phyloP scores from a whole-genome alignment of 2,329 filamentous ascomycete genomes.

The Talaromyces sp. region DNA sequence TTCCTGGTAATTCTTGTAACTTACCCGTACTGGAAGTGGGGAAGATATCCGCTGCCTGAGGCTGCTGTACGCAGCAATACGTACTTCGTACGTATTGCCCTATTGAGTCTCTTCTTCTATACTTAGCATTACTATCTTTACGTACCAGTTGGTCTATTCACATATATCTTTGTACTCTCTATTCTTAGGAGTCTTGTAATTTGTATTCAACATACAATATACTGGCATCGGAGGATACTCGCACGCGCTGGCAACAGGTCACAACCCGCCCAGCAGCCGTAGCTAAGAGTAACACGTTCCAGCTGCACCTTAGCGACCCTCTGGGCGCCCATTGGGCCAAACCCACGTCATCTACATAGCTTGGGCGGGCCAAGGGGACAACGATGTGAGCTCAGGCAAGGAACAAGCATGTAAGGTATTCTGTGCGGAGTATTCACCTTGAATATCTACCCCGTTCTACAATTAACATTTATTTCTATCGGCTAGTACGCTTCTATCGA shows the following conservation, averaged over 20 bases:
- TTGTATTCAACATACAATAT: neutral
- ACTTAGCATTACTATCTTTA: neutral
- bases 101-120: neutral
- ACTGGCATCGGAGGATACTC: neutral
- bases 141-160: neutral
- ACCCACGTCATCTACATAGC: constrained; percentile 9
- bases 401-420: neutral
- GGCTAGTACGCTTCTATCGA: neutral
- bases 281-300: constrained; percentile 10
- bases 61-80: neutral
- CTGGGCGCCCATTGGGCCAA: constrained; percentile 3
- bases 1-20: neutral
- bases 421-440: neutral
- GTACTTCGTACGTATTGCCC: neutral
- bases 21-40: neutral
- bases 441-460: neutral
- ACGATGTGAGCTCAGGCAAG: constrained; percentile 4
- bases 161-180: neutral
- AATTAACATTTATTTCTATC: neutral
- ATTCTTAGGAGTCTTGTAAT: neutral
- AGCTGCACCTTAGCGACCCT: neutral
- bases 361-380: neutral
- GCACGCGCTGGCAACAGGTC: neutral
- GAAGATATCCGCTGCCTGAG: constrained; percentile 13
- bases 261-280: neutral